Conservation (phyloP, 495 filamentous ascomycete species). For the Thozetella sp. region DNA sequence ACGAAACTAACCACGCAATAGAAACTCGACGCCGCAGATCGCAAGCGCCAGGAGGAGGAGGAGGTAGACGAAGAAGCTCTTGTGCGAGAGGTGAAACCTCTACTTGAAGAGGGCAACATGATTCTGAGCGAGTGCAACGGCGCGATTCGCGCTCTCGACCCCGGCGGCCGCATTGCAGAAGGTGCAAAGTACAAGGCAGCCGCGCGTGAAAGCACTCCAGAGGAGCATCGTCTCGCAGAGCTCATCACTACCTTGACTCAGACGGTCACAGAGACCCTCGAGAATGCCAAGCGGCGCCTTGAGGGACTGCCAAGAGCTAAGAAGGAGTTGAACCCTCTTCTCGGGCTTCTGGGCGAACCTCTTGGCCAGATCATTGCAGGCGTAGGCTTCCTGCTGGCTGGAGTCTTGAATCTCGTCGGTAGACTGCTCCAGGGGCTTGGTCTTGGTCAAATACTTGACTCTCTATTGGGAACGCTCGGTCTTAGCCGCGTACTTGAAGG, state of each 20-base stretch:
- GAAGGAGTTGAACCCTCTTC: constrained; percentile 89
- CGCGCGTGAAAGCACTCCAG: constrained; percentile 79
- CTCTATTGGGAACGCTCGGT: constrained; percentile 78
- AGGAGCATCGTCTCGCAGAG: constrained; percentile 86
- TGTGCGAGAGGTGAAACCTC: constrained; percentile 80
- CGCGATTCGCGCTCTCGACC: constrained; percentile 86
- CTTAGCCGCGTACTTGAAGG: constrained; percentile 75
- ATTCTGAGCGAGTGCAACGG: constrained; percentile 90
- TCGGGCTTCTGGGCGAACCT: constrained; percentile 80
- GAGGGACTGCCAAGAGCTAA: constrained; percentile 91
- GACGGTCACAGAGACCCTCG: constrained; percentile 72
- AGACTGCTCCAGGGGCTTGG: constrained; percentile 80
- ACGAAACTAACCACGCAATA: constrained; percentile 22
- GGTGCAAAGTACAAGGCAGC: constrained; percentile 82
- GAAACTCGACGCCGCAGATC: constrained; percentile 79
- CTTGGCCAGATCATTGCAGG: constrained; percentile 92
- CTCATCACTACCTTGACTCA: constrained; percentile 74
- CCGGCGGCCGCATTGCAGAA: constrained; percentile 82
- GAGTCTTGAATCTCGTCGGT: constrained; percentile 83
- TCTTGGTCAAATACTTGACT: constrained; percentile 77
- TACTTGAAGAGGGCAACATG: constrained; percentile 81
- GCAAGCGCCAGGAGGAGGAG: constrained; percentile 83
- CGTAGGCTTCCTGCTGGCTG: constrained; percentile 80
- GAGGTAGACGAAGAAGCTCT: constrained; percentile 91
- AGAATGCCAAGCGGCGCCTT: constrained; percentile 82